Percentiles rank a stretch among this genome's conserved stretches.
phyloP scores from a whole-genome alignment of 345 rosid genomes.

The Kernera saxatilis region DNA sequence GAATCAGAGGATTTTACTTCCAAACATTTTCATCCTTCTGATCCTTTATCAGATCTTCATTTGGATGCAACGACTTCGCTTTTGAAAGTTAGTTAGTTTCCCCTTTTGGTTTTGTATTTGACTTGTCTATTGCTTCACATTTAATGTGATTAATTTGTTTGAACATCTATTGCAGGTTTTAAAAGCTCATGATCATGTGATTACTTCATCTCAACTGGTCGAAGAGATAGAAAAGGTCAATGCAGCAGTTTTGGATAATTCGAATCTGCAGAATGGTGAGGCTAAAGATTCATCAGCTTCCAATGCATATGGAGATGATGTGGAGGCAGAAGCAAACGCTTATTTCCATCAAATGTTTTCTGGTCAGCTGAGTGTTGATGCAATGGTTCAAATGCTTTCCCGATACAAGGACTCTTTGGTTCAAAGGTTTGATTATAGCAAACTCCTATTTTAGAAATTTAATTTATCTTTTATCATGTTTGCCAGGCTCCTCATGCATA shows the following conservation, averaged over 20 bases:
- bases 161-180: constrained; percentile 47
- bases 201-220: constrained; percentile 46
- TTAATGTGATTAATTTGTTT: neutral
- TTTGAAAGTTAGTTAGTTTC: constrained; percentile 54
- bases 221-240: constrained; percentile 75
- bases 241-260: constrained; percentile 43
- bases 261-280: constrained; percentile 69
- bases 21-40: constrained; percentile 52
- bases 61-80: constrained; percentile 52
- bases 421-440: constrained; percentile 44
- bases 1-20: constrained; percentile 59
- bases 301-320: constrained; percentile 68
- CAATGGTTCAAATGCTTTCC: constrained; percentile 95
- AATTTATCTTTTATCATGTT: neutral
- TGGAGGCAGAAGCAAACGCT: constrained; percentile 91
- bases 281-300: constrained; percentile 56
- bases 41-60: constrained; percentile 51
- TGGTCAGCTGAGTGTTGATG: constrained; percentile 71
- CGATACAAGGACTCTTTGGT: constrained; percentile 79
- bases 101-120: neutral
- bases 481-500: neutral
- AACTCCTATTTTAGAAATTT: neutral
- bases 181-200: constrained; percentile 44
- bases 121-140: neutral
- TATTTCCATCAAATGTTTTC: constrained; percentile 96